Evolutionary conservation across 768 basidiomycete genomes (phyloP), one percentile per base, ranked within the genome.

Genomic region (Podaxis sp.): DNA sequence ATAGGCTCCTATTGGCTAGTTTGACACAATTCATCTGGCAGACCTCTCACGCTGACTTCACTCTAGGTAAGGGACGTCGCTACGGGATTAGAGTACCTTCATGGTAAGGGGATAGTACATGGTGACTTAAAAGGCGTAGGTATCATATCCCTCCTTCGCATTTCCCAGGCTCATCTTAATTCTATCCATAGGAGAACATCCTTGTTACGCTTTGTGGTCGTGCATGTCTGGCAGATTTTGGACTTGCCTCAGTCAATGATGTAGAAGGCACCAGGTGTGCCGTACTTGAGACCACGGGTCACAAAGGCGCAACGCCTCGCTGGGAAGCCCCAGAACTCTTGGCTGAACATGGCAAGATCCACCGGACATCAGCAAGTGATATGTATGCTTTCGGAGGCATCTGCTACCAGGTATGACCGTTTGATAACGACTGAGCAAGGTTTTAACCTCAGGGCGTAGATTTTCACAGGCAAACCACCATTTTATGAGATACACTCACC

Each of bases 381-480:
- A 54, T 66, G n/a, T 66, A 66, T 37, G 57, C 65, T 4, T 60
- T 63, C 40, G 61, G 57, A 28, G 56, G 65, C 20, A 61, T 66
- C 11, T 63, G 33, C 53, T 66, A 66, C 37, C 61, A 66, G 62
- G 65, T 66, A 17, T 10, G 20, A 6, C 13, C 40, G 5, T 7
- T 20, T 33, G 44, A 15, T 46, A n/a, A 7, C 17, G 17, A 20
- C 17, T 7, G 15, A 7, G 44, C 15, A 17, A 46, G 17, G 17
- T 3, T 30, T 20, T 24, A 33, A n/a, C 44, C 20, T 8, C 30
- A 17, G 5, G 33, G n/a, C 13, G 12, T 22, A 66, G 65, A 51
- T 63, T 37, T 58, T 63, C 30, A 66, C 65, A 28, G 69, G 66
- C 12, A 61, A 64, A 4, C 40, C 68, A 11, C 71, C 71, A 8